Evolutionary conservation across 257 asterid genomes (phyloP).

Genomic region (Parsonsia alboflavescens): DNA sequence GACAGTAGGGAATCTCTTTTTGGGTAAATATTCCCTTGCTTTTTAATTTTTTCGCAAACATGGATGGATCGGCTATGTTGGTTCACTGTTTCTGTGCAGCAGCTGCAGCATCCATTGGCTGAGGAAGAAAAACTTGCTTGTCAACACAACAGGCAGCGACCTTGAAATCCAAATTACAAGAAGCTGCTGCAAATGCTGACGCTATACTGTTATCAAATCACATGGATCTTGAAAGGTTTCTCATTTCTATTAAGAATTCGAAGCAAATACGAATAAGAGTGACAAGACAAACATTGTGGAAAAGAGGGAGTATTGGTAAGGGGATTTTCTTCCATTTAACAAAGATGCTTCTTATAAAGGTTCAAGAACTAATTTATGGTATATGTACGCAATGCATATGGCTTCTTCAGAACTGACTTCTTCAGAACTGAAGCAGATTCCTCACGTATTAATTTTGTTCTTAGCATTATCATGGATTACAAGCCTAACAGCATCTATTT

Average conservation of each 20-base stretch:
- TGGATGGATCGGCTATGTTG: not conserved
- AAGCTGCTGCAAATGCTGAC: conserved; percentile 23
- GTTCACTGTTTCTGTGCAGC: not conserved
- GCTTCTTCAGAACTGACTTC: too few relatives aligned
- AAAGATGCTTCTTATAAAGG: too few relatives aligned
- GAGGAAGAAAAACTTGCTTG: conserved; percentile 57
- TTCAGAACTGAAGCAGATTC: too few relatives aligned
- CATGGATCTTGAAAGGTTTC: not conserved
- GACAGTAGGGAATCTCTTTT: too few relatives aligned
- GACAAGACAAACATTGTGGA: too few relatives aligned
- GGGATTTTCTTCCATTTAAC: too few relatives aligned
- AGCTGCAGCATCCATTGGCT: conserved; percentile 33
- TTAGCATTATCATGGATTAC: not conserved
- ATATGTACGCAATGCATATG: too few relatives aligned
- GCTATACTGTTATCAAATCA: conserved; percentile 18
- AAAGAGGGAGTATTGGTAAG: too few relatives aligned
- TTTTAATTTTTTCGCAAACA: too few relatives aligned
- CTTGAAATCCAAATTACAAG: conserved; percentile 33
- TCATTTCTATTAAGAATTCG: not conserved
- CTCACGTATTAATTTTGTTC: not conserved
- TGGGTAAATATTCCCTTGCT: too few relatives aligned
- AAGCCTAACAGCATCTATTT: not conserved
- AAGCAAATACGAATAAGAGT: not conserved
- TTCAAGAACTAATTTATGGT: too few relatives aligned
- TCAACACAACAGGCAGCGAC: conserved; percentile 39